Conservation (phyloP, 2,329 filamentous ascomycete genomes). For the Penicillium nordicum region DNA sequence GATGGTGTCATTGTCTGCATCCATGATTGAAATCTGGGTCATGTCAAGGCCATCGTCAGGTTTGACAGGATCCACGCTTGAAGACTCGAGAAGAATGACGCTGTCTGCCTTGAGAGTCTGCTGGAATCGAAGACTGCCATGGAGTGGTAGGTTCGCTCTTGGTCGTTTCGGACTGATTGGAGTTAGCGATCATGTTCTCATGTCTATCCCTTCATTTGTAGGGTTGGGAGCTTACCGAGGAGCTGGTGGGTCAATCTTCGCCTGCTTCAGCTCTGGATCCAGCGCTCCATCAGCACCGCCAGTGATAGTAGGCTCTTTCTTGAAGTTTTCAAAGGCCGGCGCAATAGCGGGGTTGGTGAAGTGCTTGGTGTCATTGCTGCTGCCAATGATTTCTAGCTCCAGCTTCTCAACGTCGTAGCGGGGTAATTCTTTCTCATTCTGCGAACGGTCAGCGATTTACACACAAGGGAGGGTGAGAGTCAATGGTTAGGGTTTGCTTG, state of each 20-base stretch:
- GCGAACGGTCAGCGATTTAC: neutral
- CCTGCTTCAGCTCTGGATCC: constrained; percentile 9
- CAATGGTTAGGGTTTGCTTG: neutral
- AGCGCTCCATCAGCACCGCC: constrained; percentile 11
- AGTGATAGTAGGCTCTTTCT: constrained; percentile 9
- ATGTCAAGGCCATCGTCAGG: neutral
- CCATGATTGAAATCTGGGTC: constrained; percentile 4
- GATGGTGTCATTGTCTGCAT: neutral
- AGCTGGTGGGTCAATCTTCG: neutral
- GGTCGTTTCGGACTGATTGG: constrained; percentile 1
- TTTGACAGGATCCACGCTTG: constrained; percentile 1
- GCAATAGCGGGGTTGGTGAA: constrained; percentile 2
- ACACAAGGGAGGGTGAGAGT: too few species aligned
- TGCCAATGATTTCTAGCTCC: constrained; percentile 12
- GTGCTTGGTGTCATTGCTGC: constrained; percentile 9
- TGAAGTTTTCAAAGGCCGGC: constrained; percentile 8
- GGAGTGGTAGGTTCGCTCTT: constrained; percentile 4
- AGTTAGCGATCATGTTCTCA: neutral
- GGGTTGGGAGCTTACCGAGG: neutral
- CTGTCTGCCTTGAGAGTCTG: constrained; percentile 6
- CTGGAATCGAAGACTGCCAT: neutral
- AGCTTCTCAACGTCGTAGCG: constrained; percentile 10
- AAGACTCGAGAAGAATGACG: constrained; percentile 7
- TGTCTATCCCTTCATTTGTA: neutral
- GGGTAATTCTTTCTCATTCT: constrained; percentile 9